Percentiles rank a stretch among this genome's conserved stretches.
These are phyloP conservation scores for Coniochaeta sp. DNA, from an alignment of 2,329 filamentous ascomycete species.

Conservation along the genomic window DNA sequence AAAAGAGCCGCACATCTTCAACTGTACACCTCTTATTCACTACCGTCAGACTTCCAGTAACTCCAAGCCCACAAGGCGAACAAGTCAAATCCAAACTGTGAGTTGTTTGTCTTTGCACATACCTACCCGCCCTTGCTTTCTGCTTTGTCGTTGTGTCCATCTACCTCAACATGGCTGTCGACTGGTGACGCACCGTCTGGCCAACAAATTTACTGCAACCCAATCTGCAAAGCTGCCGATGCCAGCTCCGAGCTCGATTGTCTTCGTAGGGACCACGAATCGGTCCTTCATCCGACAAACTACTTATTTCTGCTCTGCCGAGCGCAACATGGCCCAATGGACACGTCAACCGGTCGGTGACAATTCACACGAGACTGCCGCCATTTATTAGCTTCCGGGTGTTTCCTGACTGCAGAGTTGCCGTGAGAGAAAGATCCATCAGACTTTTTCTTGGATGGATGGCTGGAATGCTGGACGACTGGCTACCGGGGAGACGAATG, in stretches of 20 bases:
- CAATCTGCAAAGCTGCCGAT: background rate
- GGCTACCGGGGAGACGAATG: background rate
- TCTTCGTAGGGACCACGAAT: background rate
- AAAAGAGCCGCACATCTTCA: background rate
- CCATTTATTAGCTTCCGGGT: conserved; percentile 2
- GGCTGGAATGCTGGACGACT: background rate
- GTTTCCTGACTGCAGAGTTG: conserved; percentile 7
- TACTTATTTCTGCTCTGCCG: background rate
- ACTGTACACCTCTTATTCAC: background rate
- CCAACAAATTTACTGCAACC: no score
- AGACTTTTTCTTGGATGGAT: background rate
- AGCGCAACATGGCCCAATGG: background rate
- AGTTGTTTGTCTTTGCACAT: no score
- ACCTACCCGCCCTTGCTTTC: background rate
- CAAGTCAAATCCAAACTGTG: background rate
- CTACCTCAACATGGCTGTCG: background rate
- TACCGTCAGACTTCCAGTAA: background rate
- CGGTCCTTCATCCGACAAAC: background rate
- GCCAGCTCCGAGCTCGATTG: background rate
- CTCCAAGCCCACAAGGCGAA: background rate
- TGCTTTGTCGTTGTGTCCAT: background rate
- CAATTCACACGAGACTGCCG: background rate
- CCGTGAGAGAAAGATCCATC: background rate
- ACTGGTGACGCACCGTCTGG: background rate
- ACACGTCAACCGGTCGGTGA: background rate